phyloP scores from a whole-genome alignment of 805 yeast species.

The Grigorovia transvaalensis region DNA sequence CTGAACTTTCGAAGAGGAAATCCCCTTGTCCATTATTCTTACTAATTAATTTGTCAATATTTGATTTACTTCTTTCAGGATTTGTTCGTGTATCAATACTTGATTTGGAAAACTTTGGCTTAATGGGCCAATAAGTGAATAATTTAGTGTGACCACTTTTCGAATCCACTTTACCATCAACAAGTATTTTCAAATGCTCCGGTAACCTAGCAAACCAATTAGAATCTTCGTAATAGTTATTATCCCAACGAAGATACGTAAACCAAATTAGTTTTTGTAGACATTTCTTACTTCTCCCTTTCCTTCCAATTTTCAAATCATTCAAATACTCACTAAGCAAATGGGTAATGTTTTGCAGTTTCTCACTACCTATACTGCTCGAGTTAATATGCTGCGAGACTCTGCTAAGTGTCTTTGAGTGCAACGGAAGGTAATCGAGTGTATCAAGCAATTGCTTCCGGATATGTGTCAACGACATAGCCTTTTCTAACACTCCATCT shows the following conservation, averaged over 20 bases:
- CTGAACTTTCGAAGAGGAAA: too few relatives aligned
- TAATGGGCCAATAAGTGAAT: conserved; percentile 6
- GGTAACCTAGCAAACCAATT: background rate
- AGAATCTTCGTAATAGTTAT: background rate
- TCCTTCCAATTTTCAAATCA: background rate
- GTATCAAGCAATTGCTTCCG: background rate
- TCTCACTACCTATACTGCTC: background rate
- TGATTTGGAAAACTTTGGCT: background rate
- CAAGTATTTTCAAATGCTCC: conserved; percentile 4
- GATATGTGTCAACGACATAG: background rate
- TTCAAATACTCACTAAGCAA: background rate
- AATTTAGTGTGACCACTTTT: background rate
- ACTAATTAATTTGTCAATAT: too few relatives aligned
- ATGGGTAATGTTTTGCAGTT: background rate
- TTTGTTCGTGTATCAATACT: background rate
- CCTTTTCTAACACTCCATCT: background rate
- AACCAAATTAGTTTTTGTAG: background rate
- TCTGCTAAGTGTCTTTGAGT: background rate
- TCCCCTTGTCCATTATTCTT: too few relatives aligned
- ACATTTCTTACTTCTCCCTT: background rate
- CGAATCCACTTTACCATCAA: background rate
- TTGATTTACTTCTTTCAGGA: background rate
- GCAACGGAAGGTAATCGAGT: background rate
- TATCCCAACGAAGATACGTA: conserved; percentile 4
- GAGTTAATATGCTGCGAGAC: background rate